phyloP scores from a whole-genome alignment of 164 flowering plant genomes.

The Chimonanthus praecox region DNA sequence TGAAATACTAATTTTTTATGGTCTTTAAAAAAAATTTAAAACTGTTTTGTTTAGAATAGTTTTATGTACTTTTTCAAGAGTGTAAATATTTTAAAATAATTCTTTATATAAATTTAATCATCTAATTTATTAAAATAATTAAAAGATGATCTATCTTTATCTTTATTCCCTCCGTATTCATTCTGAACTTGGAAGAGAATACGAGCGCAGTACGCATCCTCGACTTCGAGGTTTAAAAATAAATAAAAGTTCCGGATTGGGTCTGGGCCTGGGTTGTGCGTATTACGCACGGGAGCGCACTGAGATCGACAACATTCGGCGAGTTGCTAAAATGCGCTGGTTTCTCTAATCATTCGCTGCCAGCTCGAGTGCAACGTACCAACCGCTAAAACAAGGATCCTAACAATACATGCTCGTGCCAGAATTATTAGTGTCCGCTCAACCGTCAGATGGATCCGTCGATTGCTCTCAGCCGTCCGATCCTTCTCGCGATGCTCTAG shows the following conservation, averaged over 20 bases:
- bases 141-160: too few species aligned
- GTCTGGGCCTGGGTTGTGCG: neutral
- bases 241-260: neutral
- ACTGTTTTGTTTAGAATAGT: too few species aligned
- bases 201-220: too few species aligned
- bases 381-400: neutral
- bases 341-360: neutral
- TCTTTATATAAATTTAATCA: too few species aligned
- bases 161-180: too few species aligned
- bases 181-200: too few species aligned
- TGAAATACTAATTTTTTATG: too few species aligned
- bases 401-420: neutral
- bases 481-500: neutral
- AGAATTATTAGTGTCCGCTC: neutral
- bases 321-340: neutral
- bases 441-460: neutral
- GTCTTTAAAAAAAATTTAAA: too few species aligned
- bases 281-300: neutral
- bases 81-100: too few species aligned
- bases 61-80: too few species aligned
- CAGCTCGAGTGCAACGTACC: conserved; percentile 4
- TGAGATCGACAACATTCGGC: neutral
- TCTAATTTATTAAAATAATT: too few species aligned
- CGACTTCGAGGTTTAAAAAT: too few species aligned
- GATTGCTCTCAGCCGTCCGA: neutral